Base-by-base conservation (phyloP, 169 alveolate species). In the Eimeria necatrix region DNA sequence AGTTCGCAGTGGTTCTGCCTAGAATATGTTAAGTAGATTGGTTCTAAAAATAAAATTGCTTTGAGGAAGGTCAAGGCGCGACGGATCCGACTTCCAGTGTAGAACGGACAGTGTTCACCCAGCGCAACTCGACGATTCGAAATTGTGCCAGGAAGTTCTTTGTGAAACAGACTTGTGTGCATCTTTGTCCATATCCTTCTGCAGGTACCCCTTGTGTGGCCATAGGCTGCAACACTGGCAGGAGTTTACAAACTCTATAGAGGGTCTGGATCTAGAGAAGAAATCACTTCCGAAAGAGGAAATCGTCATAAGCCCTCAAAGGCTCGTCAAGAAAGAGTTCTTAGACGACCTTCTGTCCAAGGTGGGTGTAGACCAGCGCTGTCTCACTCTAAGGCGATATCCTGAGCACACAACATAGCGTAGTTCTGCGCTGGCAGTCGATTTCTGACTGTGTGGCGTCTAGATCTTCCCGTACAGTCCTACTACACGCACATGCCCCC, bases 201-300 rank as follows among this genome's bases (percentile, higher is more conserved):
- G 32, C 96, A n/a, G 96, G 95, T 46, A 96, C 91, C 41, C 86
- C 93, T 7, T 91, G 78, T 68, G 97, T 95, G 64, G 91, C 95
- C 85, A 96, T 83, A 89, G 95, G 70, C 87, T 97, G 96, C 83
- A 96, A 68, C 74, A 88, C 95, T 68, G 95, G 93, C 89, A 83
- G 73, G 94, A 68, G 93, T 96, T 80, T 94, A 94, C 81, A 93
- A 97, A 76, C 92, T 94, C 96, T 96, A 97, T 84, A 88, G 98
- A 92, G 96, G 97, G 76, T 94, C 96, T 91, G 97, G 97, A 83
- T 96, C 98, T 70, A 98, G 97, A 91, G 98, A 98, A 32, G 97
- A 97, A 59, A 81, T 97, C 52, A 60, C 96, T 90, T 90, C 84
- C 86, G 70, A 64, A 24, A 10, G 74, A 48, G 60, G 76, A 71